Evolutionary conservation across 2,329 filamentous ascomycete genomes (phyloP), one percentile per base, ranked within the genome.

Genomic region (Bisporella sp.): DNA sequence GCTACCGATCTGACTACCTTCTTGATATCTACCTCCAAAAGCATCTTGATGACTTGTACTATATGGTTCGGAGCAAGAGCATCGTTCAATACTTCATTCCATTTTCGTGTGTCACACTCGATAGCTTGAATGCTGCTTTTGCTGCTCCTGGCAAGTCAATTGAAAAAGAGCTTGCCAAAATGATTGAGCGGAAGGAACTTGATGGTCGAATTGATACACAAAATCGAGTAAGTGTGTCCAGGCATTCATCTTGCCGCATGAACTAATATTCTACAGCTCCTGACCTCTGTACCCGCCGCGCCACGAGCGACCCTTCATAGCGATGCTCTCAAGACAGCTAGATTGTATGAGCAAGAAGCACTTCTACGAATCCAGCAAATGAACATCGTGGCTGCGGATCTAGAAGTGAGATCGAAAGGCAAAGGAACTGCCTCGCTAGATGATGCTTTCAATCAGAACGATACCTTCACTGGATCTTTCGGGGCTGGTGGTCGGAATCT

Each of bases 51-150:
- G 70, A 72, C 1, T 74, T 99, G 21, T 93, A 91, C 70, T 73
- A 77, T 8, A 73, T 75, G 45, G 90, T 99, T 59, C 82, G 93
- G 52, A 87, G 79, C 62, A 96, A 96, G 72, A 92, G 91, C 62
- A 96, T 99, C 52, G 81, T 91, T 29, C 89, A 96, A 64, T 97
- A 96, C 69, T 86, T 96, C 60, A 77, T 89, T 29, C 91, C 93
- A 0, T 99, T 95, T 68, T 95, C 86, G 41, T 85, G 84, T 57
- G 89, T 96, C 54, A 91, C 87, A 0, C 74, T 97, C 4, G 77
- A 84, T 21, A 89, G 82, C 54, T 81, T 99, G 73, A 82, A 87
- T 6, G 74, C 78, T 35, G 84, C 88, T 2, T 97, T 99, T 67
- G 82, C 81, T 0, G 71, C 75, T 2, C 72, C 79, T 0, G 78